Evolutionary conservation across 495 filamentous ascomycete genomes (phyloP).

Genomic region (Penicillium psychrofluorescens): DNA sequence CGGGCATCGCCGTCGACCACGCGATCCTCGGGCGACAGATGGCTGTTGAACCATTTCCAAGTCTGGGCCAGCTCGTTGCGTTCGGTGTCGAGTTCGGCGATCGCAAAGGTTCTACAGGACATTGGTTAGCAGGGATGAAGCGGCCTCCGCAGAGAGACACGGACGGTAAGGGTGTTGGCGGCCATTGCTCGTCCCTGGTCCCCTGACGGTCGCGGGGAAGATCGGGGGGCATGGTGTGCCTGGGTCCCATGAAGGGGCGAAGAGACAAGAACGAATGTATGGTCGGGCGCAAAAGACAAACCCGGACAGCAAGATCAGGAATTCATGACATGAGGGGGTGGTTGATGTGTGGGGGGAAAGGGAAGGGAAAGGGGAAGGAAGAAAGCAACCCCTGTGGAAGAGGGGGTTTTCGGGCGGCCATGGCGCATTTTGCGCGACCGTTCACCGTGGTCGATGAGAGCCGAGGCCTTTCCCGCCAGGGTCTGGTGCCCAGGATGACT

Average conservation of each 20-base stretch:
- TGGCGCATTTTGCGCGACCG: too few relatives aligned
- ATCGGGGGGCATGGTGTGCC: conserved; percentile 17
- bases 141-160: background rate
- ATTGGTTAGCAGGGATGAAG: too few relatives aligned
- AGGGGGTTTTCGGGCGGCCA: too few relatives aligned
- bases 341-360: conserved; percentile 2
- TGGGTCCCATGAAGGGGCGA: background rate
- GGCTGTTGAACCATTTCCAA: conserved; percentile 35
- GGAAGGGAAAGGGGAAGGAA: conserved; percentile 6
- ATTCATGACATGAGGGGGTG: conserved; percentile 14
- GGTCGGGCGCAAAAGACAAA: background rate
- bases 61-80: conserved; percentile 35
- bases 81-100: conserved; percentile 38
- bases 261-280: too few relatives aligned
- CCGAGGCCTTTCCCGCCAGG: conserved; percentile 18
- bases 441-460: conserved; percentile 22
- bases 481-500: background rate
- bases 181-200: too few relatives aligned
- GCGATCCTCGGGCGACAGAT: conserved; percentile 24
- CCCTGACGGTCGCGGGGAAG: conserved; percentile 3
- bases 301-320: background rate
- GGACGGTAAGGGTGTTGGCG: background rate
- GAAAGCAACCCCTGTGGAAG: conserved; percentile 10
- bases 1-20: conserved; percentile 25
- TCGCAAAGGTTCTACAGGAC: conserved; percentile 19